These are phyloP conservation scores for Mycena crocata DNA, from an alignment of 768 basidiomycete species.

Conservation along the genomic window DNA sequence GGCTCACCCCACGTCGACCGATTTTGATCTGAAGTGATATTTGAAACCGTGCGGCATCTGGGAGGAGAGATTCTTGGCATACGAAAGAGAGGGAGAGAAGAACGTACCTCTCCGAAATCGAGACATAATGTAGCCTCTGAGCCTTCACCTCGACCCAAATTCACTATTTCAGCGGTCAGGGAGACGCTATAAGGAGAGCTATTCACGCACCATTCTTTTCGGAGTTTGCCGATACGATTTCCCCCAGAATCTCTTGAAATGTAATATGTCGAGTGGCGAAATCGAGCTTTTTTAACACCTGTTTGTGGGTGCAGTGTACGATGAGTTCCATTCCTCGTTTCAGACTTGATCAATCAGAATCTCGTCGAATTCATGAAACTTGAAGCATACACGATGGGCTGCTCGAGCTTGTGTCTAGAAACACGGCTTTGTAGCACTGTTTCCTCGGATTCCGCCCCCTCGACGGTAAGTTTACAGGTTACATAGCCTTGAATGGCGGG, in stretches of 20 bases:
- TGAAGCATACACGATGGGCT: constrained; percentile 5
- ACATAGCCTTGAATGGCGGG: constrained; percentile 4
- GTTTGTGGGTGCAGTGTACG: constrained; percentile 8
- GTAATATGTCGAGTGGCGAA: not conserved
- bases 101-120: constrained; percentile 2
- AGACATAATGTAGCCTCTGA: not conserved
- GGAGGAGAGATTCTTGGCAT: no score
- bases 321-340: not conserved
- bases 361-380: not conserved
- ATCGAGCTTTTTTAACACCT: not conserved
- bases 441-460: not conserved
- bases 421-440: not conserved
- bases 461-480: constrained; percentile 8
- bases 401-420: not conserved
- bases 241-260: constrained; percentile 7
- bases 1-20: not conserved
- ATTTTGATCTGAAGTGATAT: not conserved
- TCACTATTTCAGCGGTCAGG: not conserved
- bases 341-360: not conserved
- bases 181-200: no score
- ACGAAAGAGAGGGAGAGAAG: not conserved
- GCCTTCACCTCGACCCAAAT: not conserved
- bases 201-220: not conserved
- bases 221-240: not conserved
- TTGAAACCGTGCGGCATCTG: not conserved